Base-by-base conservation (phyloP, 768 basidiomycete genomes). In the Boletus pseudopeckii region DNA sequence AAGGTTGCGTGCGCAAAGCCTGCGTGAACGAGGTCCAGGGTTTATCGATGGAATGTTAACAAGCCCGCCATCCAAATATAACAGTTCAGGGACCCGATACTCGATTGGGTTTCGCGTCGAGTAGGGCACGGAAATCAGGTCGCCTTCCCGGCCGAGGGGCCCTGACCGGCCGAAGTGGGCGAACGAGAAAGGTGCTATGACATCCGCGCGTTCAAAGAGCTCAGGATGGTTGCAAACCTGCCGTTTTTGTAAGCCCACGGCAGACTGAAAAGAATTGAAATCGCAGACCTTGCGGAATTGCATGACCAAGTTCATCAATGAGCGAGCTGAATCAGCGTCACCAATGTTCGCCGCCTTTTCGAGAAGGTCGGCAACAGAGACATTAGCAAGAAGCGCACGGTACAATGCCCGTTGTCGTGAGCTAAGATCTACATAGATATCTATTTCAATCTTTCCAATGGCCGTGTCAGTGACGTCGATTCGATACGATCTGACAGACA, bases 271-370 rank as follows among this genome's bases (percentile, higher is more conserved):
- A 55, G n/a, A 26, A 53, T 44, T 32, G 13, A 39, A 40, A 45
- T 37, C 22, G 53, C 72, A 26, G 50, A 90, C 92, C 79, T 99
- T 99, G 61, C 97, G 86, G 79, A 98, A 98, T 70, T 99, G 97
- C 97, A 99, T 99, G 57, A 99, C 97, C 55, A 99, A 80, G 71
- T 98, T 99, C 96, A 98, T 98, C 55, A 99, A 75, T 7, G 93
- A 92, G 49, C 92, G 86, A 48, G 94, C 92, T 30, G 91, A 92
- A 60, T 94, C 91, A 7, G 84, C 90, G 62, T 96, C 92, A 15
- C 92, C 90, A 55, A 92, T 84, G 59, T 90, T 90, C 4, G 91
- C 86, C 10, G 97, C 95, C 70, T 97, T 95, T 62, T 89, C 89
- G 45, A 99, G 77, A 34, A 99, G 82, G 67, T 98, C 97, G 15